These are phyloP conservation scores for Candida nemodendra DNA, from an alignment of 805 yeast species.

Conservation along the genomic window DNA sequence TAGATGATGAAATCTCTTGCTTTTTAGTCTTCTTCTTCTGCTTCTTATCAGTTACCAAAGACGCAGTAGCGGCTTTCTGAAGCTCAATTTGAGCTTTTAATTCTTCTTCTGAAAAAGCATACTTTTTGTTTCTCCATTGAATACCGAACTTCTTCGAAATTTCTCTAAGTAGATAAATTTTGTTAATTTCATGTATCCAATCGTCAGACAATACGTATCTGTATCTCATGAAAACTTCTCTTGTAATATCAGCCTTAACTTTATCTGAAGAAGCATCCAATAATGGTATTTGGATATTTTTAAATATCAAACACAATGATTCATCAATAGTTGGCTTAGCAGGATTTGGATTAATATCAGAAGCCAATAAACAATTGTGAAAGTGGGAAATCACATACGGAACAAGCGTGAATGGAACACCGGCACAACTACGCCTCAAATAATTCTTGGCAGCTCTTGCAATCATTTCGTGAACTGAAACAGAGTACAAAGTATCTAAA, in stretches of 20 bases:
- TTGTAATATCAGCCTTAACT: slow-evolving; percentile 44
- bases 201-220: slow-evolving; percentile 52
- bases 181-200: slow-evolving; percentile 43
- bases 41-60: slow-evolving; percentile 20
- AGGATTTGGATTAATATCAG: slow-evolving; percentile 40
- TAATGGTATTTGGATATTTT: slow-evolving; percentile 41
- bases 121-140: slow-evolving; percentile 66
- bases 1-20: slow-evolving; percentile 11
- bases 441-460: slow-evolving; percentile 79
- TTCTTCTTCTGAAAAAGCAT: slow-evolving; percentile 46
- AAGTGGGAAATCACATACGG: slow-evolving; percentile 66
- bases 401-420: slow-evolving; percentile 52
- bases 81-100: slow-evolving; percentile 32
- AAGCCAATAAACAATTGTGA: slow-evolving; percentile 69
- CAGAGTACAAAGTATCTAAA: slow-evolving; percentile 45
- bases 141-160: slow-evolving; percentile 79
- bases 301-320: slow-evolving; percentile 39
- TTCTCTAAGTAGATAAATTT: slow-evolving; percentile 56
- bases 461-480: slow-evolving; percentile 66
- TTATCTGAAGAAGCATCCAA: slow-evolving; percentile 41
- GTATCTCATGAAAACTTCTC: slow-evolving; percentile 61
- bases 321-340: slow-evolving; percentile 44
- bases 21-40: slow-evolving; percentile 32
- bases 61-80: slow-evolving; percentile 27
- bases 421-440: slow-evolving; percentile 47